These are phyloP conservation scores for Hanseniaspora taiwanica DNA, from an alignment of 805 yeast genomes.

Conservation along the genomic window DNA sequence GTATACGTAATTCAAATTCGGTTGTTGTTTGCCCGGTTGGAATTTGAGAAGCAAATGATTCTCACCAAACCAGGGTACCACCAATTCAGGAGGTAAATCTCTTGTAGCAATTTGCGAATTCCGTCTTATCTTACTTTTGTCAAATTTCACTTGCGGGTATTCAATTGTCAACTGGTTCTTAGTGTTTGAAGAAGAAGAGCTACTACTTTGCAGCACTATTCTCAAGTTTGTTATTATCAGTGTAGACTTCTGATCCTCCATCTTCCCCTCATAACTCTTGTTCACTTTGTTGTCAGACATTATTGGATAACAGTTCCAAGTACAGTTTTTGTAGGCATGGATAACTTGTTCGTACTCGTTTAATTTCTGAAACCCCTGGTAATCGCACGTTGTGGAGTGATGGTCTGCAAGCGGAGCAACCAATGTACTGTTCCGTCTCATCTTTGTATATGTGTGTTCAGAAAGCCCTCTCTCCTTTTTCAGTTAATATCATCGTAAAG, in stretches of 20 bases:
- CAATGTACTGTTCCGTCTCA: no score
- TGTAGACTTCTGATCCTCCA: not conserved
- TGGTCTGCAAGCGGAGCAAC: not conserved
- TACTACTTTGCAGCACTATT: not conserved
- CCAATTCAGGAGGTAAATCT: slow-evolving; percentile 2
- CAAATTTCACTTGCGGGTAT: slow-evolving; percentile 1
- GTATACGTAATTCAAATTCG: slow-evolving; percentile 3
- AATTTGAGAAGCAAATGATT: slow-evolving; percentile 3
- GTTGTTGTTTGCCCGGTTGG: slow-evolving; percentile 1
- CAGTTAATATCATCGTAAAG: no score
- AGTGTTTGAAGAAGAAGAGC: slow-evolving; percentile 1
- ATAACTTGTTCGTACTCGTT: not conserved
- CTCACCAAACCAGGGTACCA: slow-evolving; percentile 7
- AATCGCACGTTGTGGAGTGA: not conserved
- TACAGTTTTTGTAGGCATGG: not conserved
- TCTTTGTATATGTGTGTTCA: no score
- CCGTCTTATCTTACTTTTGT: slow-evolving; percentile 1
- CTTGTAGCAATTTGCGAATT: not conserved
- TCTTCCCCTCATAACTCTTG: slow-evolving; percentile 1
- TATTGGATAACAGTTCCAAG: slow-evolving; percentile 1
- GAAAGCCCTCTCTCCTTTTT: no score
- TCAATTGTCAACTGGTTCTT: slow-evolving; percentile 3
- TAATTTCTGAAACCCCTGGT: not conserved
- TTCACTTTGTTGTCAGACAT: not conserved
- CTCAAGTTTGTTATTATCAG: not conserved